Conservation (phyloP, 2,329 filamentous ascomycete species). For the Alternaria hordeiaustralica region DNA sequence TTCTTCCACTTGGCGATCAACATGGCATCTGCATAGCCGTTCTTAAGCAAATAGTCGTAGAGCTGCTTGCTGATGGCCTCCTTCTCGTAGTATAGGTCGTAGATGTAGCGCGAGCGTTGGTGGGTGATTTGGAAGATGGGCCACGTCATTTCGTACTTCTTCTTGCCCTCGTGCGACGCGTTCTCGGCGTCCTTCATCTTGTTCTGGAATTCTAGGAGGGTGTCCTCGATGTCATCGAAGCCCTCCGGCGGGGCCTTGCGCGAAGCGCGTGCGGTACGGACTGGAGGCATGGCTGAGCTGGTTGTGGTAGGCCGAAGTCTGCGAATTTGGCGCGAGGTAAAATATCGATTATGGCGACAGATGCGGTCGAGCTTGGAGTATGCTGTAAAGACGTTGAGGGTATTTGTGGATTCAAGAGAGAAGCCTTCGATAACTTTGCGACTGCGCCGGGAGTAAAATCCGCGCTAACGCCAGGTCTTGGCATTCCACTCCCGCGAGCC, state of each 20-base stretch:
- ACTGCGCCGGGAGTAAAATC: constrained; percentile 21
- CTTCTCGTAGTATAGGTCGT: constrained; percentile 97
- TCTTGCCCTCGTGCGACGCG: constrained; percentile 76
- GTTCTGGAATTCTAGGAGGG: constrained; percentile 83
- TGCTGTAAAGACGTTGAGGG: neutral
- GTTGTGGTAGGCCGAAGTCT: neutral
- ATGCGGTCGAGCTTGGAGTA: neutral
- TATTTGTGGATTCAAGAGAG: constrained; percentile 4
- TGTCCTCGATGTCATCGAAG: constrained; percentile 87
- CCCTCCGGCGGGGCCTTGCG: constrained; percentile 84
- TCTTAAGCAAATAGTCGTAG: constrained; percentile 97
- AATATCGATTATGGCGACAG: neutral
- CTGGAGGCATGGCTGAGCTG: constrained; percentile 69
- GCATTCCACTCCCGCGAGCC: constrained; percentile 35
- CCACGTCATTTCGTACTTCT: constrained; percentile 94
- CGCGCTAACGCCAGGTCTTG: constrained; percentile 38
- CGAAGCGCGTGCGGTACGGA: constrained; percentile 72
- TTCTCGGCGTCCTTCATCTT: constrained; percentile 97
- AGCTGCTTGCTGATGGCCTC: constrained; percentile 90
- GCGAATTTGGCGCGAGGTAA: neutral
- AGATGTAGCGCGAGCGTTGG: constrained; percentile 90
- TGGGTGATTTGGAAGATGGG: constrained; percentile 97
- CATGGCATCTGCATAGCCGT: constrained; percentile 92
- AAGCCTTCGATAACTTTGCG: constrained; percentile 20
- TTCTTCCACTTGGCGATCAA: constrained; percentile 99